Percentiles rank a stretch among this genome's conserved stretches.
These are phyloP conservation scores for Dacryopinax spathularia DNA, from an alignment of 768 basidiomycete genomes.

Conservation along the genomic window DNA sequence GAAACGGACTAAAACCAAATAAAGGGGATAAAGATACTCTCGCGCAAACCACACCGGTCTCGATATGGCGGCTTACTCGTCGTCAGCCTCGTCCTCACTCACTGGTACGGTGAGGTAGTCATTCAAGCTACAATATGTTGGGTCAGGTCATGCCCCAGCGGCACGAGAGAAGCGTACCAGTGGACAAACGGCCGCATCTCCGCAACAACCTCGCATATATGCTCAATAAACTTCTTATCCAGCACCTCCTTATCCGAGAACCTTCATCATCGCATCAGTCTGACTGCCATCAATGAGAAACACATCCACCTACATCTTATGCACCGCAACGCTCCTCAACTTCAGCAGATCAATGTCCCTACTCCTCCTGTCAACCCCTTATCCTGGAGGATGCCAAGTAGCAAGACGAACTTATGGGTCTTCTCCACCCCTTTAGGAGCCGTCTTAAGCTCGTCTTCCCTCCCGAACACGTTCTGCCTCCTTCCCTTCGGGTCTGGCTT, in stretches of 20 bases:
- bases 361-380: slow-evolving; percentile 2
- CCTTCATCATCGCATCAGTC: slow-evolving; percentile 25
- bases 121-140: slow-evolving; percentile 38
- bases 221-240: slow-evolving; percentile 47
- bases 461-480: slow-evolving; percentile 68
- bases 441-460: slow-evolving; percentile 74
- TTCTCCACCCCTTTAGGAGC: slow-evolving; percentile 86
- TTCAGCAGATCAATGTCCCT: slow-evolving; percentile 88
- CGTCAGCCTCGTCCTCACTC: slow-evolving; percentile 21
- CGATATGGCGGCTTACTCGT: too few relatives aligned
- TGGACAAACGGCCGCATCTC: slow-evolving; percentile 66
- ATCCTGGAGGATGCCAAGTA: not conserved
- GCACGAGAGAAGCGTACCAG: slow-evolving; percentile 33
- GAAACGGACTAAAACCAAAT: not conserved
- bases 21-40: not conserved
- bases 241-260: slow-evolving; percentile 67
- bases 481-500: slow-evolving; percentile 45
- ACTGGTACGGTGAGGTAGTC: slow-evolving; percentile 50
- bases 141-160: not conserved
- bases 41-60: too few relatives aligned
- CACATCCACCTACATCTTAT: slow-evolving; percentile 36
- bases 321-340: slow-evolving; percentile 61
- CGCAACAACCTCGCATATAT: slow-evolving; percentile 38
- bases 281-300: not conserved
- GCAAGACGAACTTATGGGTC: slow-evolving; percentile 45